phyloP scores from a whole-genome alignment of 345 rosid genomes.

The Dimocarpus longan region DNA sequence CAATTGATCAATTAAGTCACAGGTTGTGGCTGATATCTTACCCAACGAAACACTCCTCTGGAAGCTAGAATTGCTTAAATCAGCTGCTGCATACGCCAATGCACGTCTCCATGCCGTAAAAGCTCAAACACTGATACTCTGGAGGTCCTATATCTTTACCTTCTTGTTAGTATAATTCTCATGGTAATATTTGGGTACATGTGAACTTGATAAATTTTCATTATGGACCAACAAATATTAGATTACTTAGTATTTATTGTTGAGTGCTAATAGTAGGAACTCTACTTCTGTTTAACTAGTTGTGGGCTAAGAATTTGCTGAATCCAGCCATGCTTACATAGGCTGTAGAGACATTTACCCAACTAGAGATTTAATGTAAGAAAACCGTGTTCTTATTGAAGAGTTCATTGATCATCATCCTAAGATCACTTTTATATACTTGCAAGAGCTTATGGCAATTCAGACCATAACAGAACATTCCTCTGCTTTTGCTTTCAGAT shows the following conservation, averaged over 20 bases:
- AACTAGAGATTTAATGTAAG: background rate
- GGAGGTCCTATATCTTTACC: constrained; percentile 44
- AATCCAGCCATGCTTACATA: background rate
- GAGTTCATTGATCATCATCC: background rate
- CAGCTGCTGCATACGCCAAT: constrained; percentile 60
- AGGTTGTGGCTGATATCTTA: constrained; percentile 37
- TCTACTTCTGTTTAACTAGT: background rate
- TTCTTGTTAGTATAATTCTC: background rate
- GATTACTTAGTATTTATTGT: background rate
- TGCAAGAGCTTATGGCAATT: background rate
- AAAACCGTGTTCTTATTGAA: background rate
- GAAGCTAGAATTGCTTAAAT: constrained; percentile 45
- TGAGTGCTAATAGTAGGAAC: background rate
- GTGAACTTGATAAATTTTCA: background rate
- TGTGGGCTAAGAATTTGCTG: background rate
- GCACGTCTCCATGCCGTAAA: constrained; percentile 52
- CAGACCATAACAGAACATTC: background rate
- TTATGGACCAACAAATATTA: background rate
- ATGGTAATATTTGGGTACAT: background rate
- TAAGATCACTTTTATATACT: background rate
- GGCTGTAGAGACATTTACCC: background rate
- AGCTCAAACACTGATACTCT: constrained; percentile 65
- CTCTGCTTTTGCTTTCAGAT: background rate
- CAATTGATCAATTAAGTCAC: background rate
- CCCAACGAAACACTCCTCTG: constrained; percentile 40